These are phyloP conservation scores for Aeminium ludgeri DNA, from an alignment of 495 filamentous ascomycete species.

Conservation along the genomic window DNA sequence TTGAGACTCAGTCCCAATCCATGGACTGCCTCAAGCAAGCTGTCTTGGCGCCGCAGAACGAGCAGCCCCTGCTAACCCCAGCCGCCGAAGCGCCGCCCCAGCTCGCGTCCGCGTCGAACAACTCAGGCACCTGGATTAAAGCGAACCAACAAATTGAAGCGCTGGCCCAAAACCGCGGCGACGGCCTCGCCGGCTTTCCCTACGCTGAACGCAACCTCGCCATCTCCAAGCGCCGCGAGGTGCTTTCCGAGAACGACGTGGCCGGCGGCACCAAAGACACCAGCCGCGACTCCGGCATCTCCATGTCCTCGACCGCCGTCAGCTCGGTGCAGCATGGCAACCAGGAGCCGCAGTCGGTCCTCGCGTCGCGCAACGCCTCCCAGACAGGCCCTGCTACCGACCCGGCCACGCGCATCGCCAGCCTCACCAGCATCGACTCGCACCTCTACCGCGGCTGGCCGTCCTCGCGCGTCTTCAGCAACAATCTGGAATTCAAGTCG, in stretches of 20 bases:
- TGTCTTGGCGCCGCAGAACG: slow-evolving; percentile 4
- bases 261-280: no score
- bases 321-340: no score
- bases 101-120: neutral
- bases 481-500: slow-evolving; percentile 9
- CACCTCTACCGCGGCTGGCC: slow-evolving; percentile 6
- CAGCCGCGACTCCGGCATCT: no score
- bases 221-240: no score
- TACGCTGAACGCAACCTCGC: slow-evolving; percentile 7
- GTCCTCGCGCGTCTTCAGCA: slow-evolving; percentile 5
- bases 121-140: slow-evolving; percentile 8
- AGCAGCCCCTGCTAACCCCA: slow-evolving; percentile 9
- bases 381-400: no score
- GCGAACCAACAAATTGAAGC: neutral
- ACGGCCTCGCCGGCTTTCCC: neutral
- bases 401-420: neutral
- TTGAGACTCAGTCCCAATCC: neutral
- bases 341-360: no score
- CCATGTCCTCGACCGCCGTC: no score
- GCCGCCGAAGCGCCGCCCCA: slow-evolving; percentile 1
- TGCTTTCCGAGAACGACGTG: no score
- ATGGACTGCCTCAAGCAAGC: slow-evolving; percentile 8
- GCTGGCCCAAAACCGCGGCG: neutral
- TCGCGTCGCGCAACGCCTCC: no score
- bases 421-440: slow-evolving; percentile 10